A percentile compares a stretch with the other conserved stretches of the same genome.
phyloP scores from a whole-genome alignment of 2,329 filamentous ascomycete genomes.

The Phialocephala sp. region DNA sequence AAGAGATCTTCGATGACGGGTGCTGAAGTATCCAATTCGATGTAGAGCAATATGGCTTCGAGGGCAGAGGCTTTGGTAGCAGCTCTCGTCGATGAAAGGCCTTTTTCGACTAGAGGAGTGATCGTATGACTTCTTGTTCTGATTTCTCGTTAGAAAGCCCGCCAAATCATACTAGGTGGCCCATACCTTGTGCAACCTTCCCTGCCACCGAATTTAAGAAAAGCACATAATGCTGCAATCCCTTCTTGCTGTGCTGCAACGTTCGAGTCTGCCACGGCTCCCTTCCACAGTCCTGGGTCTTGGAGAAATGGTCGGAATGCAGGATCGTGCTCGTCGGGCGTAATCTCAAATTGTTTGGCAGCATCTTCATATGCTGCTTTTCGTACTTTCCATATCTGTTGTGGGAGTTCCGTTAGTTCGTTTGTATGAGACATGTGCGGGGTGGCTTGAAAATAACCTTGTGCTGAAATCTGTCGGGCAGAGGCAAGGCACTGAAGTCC shows the following conservation, averaged over 20 bases:
- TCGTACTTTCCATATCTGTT: conserved; percentile 90
- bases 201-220: conserved; percentile 86
- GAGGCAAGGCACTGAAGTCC: conserved; percentile 78
- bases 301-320: conserved; percentile 86
- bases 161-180: not conserved
- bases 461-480: conserved; percentile 82
- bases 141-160: conserved; percentile 26
- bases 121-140: conserved; percentile 79
- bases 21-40: conserved; percentile 85
- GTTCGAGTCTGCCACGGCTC: conserved; percentile 90
- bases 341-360: conserved; percentile 81
- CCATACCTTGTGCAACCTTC: conserved; percentile 74
- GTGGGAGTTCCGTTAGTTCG: conserved; percentile 34
- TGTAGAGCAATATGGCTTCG: conserved; percentile 85
- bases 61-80: conserved; percentile 86
- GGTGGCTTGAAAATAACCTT: conserved; percentile 58
- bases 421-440: conserved; percentile 13
- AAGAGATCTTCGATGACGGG: conserved; percentile 91
- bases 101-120: conserved; percentile 86
- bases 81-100: conserved; percentile 83
- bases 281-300: conserved; percentile 88
- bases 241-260: conserved; percentile 96
- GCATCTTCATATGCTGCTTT: conserved; percentile 96
- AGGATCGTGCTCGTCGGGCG: conserved; percentile 83
- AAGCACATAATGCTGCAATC: conserved; percentile 84